phyloP scores from a whole-genome alignment of 768 basidiomycete genomes.

The Pleurotus sapidus region DNA sequence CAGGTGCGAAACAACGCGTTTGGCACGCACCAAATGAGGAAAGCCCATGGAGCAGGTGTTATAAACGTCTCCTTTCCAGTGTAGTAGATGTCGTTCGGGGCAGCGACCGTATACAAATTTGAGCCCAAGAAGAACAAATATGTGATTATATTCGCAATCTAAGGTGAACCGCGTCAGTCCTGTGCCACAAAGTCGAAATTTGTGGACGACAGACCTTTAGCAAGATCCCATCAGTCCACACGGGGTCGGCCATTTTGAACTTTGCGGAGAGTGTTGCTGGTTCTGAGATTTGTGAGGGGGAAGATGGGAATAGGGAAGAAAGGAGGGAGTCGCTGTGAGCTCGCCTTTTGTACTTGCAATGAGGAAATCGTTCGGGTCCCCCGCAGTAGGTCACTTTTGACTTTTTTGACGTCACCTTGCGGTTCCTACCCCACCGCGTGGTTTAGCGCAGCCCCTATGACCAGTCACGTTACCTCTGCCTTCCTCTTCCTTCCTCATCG shows the following conservation, averaged over 20 bases:
- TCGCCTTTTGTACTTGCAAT: constrained; percentile 5
- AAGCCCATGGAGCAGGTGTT: constrained; percentile 92
- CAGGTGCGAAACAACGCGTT: neutral
- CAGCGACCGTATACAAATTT: constrained; percentile 84
- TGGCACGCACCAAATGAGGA: constrained; percentile 74
- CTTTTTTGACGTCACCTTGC: neutral
- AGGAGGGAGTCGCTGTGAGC: neutral
- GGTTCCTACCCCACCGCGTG: no score
- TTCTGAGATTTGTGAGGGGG: constrained; percentile 8
- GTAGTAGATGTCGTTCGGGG: constrained; percentile 69
- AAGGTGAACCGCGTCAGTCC: neutral
- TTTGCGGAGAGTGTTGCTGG: neutral
- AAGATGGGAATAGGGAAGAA: constrained; percentile 10
- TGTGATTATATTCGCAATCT: constrained; percentile 79
- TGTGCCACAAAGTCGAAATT: no score
- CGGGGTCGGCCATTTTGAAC: constrained; percentile 46
- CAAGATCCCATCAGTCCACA: constrained; percentile 78
- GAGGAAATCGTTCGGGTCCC: constrained; percentile 4
- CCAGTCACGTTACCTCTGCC: neutral
- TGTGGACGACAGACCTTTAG: constrained; percentile 56
- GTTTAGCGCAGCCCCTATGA: neutral
- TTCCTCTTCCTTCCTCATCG: no score
- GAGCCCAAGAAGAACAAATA: constrained; percentile 88
- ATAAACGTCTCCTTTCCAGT: constrained; percentile 85
- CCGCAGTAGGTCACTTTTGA: constrained; percentile 1